Evolutionary conservation across 2,329 filamentous ascomycete genomes (phyloP).

Genomic region (Diplodia intermedia): DNA sequence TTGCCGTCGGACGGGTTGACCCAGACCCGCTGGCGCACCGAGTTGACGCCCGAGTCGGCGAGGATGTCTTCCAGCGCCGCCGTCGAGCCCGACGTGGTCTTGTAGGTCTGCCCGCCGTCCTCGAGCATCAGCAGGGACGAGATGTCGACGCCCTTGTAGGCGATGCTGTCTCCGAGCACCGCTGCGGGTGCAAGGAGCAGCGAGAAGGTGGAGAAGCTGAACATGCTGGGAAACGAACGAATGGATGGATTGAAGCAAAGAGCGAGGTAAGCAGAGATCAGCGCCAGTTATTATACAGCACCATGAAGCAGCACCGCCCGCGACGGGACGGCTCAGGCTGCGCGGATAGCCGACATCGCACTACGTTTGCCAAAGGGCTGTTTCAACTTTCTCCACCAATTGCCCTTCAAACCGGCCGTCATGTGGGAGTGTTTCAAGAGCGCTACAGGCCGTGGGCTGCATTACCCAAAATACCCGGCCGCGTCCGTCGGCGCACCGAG

Average conservation of each 20-base stretch:
- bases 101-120: constrained; percentile 66
- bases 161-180: constrained; percentile 46
- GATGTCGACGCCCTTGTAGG: constrained; percentile 73
- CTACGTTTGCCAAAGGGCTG: not conserved
- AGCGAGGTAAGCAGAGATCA: not conserved
- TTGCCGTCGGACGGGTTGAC: constrained; percentile 63
- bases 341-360: too few species aligned
- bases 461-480: constrained; percentile 22
- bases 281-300: not conserved
- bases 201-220: not conserved
- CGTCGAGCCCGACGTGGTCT: constrained; percentile 59
- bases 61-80: constrained; percentile 69
- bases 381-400: constrained; percentile 30
- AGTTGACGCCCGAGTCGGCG: constrained; percentile 68
- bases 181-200: constrained; percentile 18
- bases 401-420: constrained; percentile 7
- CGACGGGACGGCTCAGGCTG: too few species aligned
- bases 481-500: not conserved
- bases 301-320: too few species aligned
- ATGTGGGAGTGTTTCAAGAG: constrained; percentile 22
- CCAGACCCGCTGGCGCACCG: constrained; percentile 74
- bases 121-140: constrained; percentile 72
- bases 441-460: not conserved
- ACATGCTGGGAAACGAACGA: not conserved
- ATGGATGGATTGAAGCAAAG: not conserved